phyloP scores from a whole-genome alignment of 2,329 filamentous ascomycete genomes.

The Aspergillus aculeatus region DNA sequence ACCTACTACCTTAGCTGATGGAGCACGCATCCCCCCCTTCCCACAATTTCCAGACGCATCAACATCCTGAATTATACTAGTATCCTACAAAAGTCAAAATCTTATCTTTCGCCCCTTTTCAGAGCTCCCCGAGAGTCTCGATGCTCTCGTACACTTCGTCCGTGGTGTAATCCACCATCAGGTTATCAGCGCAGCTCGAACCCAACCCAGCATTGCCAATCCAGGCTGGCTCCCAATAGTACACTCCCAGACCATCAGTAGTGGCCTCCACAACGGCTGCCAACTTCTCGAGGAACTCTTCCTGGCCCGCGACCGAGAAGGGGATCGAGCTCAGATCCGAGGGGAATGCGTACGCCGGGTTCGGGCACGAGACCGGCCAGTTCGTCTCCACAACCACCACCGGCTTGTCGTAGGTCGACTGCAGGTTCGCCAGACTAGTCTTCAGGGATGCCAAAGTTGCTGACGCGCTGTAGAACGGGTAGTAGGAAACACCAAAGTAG shows the following conservation, averaged over 20 bases:
- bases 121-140: slow-evolving; percentile 55
- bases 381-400: slow-evolving; percentile 69
- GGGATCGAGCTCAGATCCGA: slow-evolving; percentile 60
- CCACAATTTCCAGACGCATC: neutral
- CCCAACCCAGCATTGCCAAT: slow-evolving; percentile 64
- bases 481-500: slow-evolving; percentile 70
- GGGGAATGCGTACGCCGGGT: slow-evolving; percentile 59
- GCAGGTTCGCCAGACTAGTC: slow-evolving; percentile 58
- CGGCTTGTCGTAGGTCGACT: slow-evolving; percentile 61
- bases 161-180: slow-evolving; percentile 56
- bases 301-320: slow-evolving; percentile 63
- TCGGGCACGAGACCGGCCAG: slow-evolving; percentile 66
- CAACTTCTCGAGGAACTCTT: slow-evolving; percentile 60
- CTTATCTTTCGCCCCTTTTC: neutral
- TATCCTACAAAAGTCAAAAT: neutral
- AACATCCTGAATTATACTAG: neutral
- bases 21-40: too few relatives aligned
- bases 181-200: slow-evolving; percentile 64
- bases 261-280: slow-evolving; percentile 56
- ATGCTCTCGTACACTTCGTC: slow-evolving; percentile 59
- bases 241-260: slow-evolving; percentile 58
- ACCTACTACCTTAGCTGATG: too few relatives aligned
- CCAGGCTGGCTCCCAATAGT: slow-evolving; percentile 75
- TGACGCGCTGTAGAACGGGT: slow-evolving; percentile 65
- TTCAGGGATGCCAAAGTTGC: slow-evolving; percentile 61